Evolutionary conservation across 768 basidiomycete genomes (phyloP), one percentile per base, ranked within the genome.

Genomic region (Amanita phalloides): DNA sequence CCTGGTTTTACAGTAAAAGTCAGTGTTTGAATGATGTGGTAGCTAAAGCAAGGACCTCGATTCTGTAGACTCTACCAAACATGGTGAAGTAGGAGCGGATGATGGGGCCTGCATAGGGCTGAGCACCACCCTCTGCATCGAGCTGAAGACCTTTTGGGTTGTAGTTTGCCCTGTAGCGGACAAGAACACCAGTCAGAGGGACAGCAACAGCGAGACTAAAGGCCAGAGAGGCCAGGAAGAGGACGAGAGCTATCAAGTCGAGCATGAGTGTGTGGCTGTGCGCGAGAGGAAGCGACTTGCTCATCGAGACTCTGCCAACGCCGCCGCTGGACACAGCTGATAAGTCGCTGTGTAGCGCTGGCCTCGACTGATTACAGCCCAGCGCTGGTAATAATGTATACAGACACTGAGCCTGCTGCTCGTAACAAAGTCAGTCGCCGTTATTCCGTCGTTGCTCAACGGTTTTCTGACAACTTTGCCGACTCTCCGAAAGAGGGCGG

Each of bases 101-200:
- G n/a, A 87, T 75, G 53, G 89, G 90, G 4, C 82, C 84, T 4
- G 86, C 83, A 58, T 88, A 80, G 0, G 86, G 79, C 63, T 82
- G 75, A n/a, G 78, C 83, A 44, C 75, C 81, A 30, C 84, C 87
- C 61, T 89, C 87, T 28, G 75, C 69, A 64, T 90, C 89, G 37
- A 91, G 73, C 48, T 84, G 86, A 37, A 92, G 79, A 33, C 84
- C 86, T 64, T 85, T 86, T 2, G 90, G 90, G 60, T 86, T 88
- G 70, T 86, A 91, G 62, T 91, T 89, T 28, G 86, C 86, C 65
- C 90, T 75, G 62, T 86, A 81, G 44, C 88, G 76, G 6, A 90
- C 82, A 8, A 90, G 71, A 10, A 82, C 72, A 3, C 87, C 88
- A 6, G 78, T 74, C 10, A 88, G 66, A 9, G 81, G 78, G 4